Base-by-base conservation (phyloP, 441 rosid genomes). In the Melastoma candidum region DNA sequence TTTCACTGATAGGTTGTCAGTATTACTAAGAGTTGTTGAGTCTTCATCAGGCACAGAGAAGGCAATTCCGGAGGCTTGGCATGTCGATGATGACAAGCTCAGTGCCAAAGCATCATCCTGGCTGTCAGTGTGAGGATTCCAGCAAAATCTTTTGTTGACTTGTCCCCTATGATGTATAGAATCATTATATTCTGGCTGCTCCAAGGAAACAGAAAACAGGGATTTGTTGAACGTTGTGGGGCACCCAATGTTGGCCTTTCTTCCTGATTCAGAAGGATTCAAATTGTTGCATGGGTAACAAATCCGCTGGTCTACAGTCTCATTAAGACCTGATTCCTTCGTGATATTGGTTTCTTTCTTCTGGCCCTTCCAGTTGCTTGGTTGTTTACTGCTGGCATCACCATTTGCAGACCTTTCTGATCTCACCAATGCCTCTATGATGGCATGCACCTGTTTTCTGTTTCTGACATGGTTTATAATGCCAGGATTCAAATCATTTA, bases 391-490 rank as follows among this genome's bases (percentile, higher is more conserved):
- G 46, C 68, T 65, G 9, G n/a, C 61, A 48, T 59, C 53, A 57
- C 54, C 25, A 48, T 60, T 68, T 63, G 67, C 65, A n/a, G 22
- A 55, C 48, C 64, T 77, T 63, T 80, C 88, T 45, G 76, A 80
- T 71, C 79, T 76, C 50, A 85, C 84, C 51, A 90, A 29, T 41
- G 95, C 82, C 76, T 86, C 90, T 51, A 93, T 88, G 41, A 93
- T 78, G 32, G 98, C 84, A 66, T 80, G 90, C 43, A 93, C 98
- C 65, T 93, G 98, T 64, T 78, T 80, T 67, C 69, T 84, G 51
- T 78, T 88, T 63, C 98, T 78, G 47, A 93, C 88, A 62, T 84
- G 90, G 73, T 81, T 85, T 65, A 92, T 86, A 51, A 92, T 92
- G 44, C 97, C 95, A 0, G 95, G 98, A 66, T 92, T 92, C 72